A percentile compares a stretch with the other conserved stretches of the same genome.
Conservation (phyloP, 2,329 filamentous ascomycete genomes). For the Xylariaceae sp. region DNA sequence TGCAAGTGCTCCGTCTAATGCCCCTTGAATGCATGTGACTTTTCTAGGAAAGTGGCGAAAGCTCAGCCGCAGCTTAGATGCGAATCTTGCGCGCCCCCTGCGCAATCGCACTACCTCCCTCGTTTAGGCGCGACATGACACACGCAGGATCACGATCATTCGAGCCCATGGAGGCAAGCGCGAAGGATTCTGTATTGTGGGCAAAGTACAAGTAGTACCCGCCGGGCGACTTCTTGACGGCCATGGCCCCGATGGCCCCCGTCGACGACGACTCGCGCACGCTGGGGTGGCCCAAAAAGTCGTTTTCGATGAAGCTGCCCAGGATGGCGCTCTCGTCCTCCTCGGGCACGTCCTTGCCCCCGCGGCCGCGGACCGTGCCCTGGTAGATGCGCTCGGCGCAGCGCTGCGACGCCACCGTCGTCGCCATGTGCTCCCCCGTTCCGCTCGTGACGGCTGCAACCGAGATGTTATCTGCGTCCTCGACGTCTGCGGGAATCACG, state of each 20-base stretch:
- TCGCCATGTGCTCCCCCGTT: constrained; percentile 97
- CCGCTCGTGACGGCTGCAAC: constrained; percentile 88
- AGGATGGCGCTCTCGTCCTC: constrained; percentile 73
- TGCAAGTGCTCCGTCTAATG: too few species aligned
- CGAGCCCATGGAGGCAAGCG: constrained; percentile 82
- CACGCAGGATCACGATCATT: constrained; percentile 69
- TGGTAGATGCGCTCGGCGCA: constrained; percentile 83
- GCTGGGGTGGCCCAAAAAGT: constrained; percentile 89
- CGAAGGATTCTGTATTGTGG: constrained; percentile 89
- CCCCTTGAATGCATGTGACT: too few species aligned
- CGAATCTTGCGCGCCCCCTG: constrained; percentile 49
- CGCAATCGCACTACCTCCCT: constrained; percentile 45
- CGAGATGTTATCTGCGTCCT: constrained; percentile 61
- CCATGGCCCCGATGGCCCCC: constrained; percentile 87
- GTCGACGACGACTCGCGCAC: constrained; percentile 72
- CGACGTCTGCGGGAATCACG: constrained; percentile 70
- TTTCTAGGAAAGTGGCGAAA: too few species aligned
- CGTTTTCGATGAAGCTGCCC: constrained; percentile 71
- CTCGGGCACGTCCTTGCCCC: constrained; percentile 58
- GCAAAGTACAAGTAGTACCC: constrained; percentile 87
- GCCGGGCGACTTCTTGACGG: constrained; percentile 73
- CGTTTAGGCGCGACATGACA: constrained; percentile 75
- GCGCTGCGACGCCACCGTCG: constrained; percentile 81
- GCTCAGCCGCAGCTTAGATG: constrained; percentile 16
- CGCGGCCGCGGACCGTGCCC: constrained; percentile 53